A percentile compares a stretch with the other conserved stretches of the same genome.
These are phyloP conservation scores for Podila minutissima DNA, from an alignment of 192 early-diverging fungal species.

Conservation along the genomic window DNA sequence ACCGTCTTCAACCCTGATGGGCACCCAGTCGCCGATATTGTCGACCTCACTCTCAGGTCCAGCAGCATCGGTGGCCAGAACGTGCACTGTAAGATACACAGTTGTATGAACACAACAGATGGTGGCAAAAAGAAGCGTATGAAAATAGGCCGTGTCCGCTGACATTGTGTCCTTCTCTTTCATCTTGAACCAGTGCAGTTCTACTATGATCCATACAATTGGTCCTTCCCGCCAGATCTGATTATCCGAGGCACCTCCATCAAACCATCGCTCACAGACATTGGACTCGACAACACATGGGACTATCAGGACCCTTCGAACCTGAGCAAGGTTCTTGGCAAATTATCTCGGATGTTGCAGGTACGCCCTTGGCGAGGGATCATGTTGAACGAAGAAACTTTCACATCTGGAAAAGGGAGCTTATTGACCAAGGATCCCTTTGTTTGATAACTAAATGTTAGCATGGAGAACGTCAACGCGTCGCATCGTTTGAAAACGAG, in stretches of 20 bases:
- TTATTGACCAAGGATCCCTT: background rate
- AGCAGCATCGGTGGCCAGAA: constrained; percentile 36
- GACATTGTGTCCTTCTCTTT: background rate
- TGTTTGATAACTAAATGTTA: background rate
- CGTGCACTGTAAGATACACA: constrained; percentile 22
- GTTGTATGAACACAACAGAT: background rate
- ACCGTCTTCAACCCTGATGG: constrained; percentile 45
- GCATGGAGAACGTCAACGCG: constrained; percentile 37
- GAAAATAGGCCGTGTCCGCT: background rate
- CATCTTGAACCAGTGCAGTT: constrained; percentile 22
- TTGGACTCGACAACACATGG: constrained; percentile 39
- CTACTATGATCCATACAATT: constrained; percentile 42
- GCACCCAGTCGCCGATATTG: constrained; percentile 22
- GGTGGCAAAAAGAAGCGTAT: background rate
- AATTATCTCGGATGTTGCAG: constrained; percentile 39
- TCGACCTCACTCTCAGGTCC: constrained; percentile 32
- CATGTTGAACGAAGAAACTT: too few species aligned
- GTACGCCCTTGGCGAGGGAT: background rate
- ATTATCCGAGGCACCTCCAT: constrained; percentile 20
- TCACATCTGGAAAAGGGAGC: too few species aligned
- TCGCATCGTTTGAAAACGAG: constrained; percentile 31
- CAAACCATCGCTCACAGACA: constrained; percentile 21
- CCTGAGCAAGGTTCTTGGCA: constrained; percentile 29
- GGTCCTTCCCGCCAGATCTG: constrained; percentile 47
- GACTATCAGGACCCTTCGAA: constrained; percentile 29